phyloP scores from a whole-genome alignment of 805 yeast genomes.

The Saccharomycopsis fermentans region DNA sequence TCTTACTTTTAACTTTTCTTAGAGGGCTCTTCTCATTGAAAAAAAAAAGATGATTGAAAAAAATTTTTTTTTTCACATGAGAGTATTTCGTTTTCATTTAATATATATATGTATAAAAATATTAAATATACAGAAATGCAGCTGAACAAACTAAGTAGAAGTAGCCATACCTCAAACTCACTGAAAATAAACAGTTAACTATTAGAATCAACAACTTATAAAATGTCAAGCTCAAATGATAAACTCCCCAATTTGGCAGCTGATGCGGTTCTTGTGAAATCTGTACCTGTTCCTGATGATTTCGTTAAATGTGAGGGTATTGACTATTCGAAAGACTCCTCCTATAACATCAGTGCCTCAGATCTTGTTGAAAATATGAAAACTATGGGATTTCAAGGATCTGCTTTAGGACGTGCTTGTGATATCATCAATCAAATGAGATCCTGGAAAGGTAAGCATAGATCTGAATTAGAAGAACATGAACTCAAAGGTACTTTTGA shows the following conservation, averaged over 20 bases:
- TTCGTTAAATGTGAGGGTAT: conserved; percentile 77
- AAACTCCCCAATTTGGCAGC: conserved; percentile 61
- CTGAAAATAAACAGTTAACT: too few relatives aligned
- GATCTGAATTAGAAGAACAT: conserved; percentile 57
- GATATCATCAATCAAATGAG: conserved; percentile 91
- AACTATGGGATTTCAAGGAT: conserved; percentile 96
- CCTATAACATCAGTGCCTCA: conserved; percentile 67
- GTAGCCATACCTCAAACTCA: too few relatives aligned
- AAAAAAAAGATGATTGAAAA: neutral
- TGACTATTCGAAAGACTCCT: conserved; percentile 73
- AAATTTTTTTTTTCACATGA: neutral
- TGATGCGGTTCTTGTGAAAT: conserved; percentile 83
- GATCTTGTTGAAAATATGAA: conserved; percentile 77
- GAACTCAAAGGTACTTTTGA: conserved; percentile 64
- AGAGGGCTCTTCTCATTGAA: neutral
- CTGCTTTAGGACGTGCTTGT: conserved; percentile 77
- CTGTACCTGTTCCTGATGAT: conserved; percentile 76
- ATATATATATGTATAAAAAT: neutral
- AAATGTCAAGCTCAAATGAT: conserved; percentile 1
- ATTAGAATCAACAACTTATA: neutral
- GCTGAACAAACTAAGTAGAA: too few relatives aligned
- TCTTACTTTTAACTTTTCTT: neutral
- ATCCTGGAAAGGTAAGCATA: conserved; percentile 80
- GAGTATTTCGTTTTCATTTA: neutral
- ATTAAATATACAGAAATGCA: too few relatives aligned